Percentiles rank a stretch among this genome's conserved stretches.
These are phyloP conservation scores for Barnettozyma populi DNA, from an alignment of 805 yeast genomes.

Conservation along the genomic window DNA sequence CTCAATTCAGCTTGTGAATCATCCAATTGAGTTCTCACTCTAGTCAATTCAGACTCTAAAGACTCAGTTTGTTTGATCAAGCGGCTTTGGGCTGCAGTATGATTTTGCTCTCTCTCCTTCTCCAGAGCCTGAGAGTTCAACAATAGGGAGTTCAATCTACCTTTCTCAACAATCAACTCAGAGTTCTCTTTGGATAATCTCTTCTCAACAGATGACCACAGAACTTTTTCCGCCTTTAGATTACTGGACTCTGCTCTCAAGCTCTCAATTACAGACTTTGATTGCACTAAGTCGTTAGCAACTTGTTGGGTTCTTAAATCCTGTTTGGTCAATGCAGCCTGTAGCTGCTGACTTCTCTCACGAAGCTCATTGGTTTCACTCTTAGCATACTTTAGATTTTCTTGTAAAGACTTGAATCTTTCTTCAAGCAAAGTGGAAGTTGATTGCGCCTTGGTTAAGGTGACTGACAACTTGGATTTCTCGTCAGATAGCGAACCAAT, in stretches of 20 bases:
- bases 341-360: conserved; percentile 33
- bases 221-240: conserved; percentile 48
- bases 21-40: conserved; percentile 40
- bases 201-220: conserved; percentile 43
- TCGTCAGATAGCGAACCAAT: conserved; percentile 34
- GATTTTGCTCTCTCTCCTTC: conserved; percentile 52
- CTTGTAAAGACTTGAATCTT: conserved; percentile 38
- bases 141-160: conserved; percentile 50
- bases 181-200: conserved; percentile 48
- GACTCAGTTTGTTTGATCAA: conserved; percentile 44
- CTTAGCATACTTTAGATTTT: conserved; percentile 35
- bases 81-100: conserved; percentile 44
- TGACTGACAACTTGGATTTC: conserved; percentile 42
- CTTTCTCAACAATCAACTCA: conserved; percentile 51
- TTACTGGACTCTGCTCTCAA: conserved; percentile 41
- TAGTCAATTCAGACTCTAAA: conserved; percentile 41
- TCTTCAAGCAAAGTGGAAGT: conserved; percentile 49
- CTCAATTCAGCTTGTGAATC: conserved; percentile 47
- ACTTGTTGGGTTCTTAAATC: conserved; percentile 44
- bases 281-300: conserved; percentile 50
- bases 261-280: conserved; percentile 41
- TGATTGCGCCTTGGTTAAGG: conserved; percentile 50
- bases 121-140: conserved; percentile 55
- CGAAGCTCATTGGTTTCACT: conserved; percentile 43
- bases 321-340: conserved; percentile 38